Conservation (phyloP, 2,329 filamentous ascomycete species). For the Zasmidium angulare region DNA sequence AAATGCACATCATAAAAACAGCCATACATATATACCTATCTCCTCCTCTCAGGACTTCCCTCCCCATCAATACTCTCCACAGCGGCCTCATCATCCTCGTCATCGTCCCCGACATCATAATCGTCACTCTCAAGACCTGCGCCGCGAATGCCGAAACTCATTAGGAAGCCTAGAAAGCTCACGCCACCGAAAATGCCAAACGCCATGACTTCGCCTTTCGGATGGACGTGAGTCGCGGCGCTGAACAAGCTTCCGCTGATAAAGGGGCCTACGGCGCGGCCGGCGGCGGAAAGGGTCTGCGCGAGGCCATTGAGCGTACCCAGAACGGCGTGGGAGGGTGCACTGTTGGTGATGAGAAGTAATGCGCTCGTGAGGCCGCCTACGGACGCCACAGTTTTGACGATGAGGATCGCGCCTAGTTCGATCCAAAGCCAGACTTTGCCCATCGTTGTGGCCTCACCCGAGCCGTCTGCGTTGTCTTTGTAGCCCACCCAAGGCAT, state of each 20-base stretch:
- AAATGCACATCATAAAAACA: background rate
- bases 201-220: conserved; percentile 79
- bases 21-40: background rate
- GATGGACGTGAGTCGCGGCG: conserved; percentile 67
- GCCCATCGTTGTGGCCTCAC: conserved; percentile 54
- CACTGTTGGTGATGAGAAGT: conserved; percentile 88
- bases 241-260: conserved; percentile 85
- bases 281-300: conserved; percentile 88
- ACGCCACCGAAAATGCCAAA: conserved; percentile 88
- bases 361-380: conserved; percentile 88
- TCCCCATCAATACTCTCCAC: conserved; percentile 6
- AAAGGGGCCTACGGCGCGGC: conserved; percentile 84
- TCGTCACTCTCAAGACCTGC: conserved; percentile 59
- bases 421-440: conserved; percentile 75
- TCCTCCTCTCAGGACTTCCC: background rate
- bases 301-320: conserved; percentile 91
- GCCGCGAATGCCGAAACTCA: conserved; percentile 76
- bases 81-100: conserved; percentile 48
- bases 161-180: conserved; percentile 73
- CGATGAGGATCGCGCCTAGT: conserved; percentile 73
- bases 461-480: conserved; percentile 49
- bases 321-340: conserved; percentile 78
- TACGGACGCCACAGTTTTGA: conserved; percentile 89
- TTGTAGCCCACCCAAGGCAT: conserved; percentile 90
- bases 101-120: conserved; percentile 47